phyloP scores from a whole-genome alignment of 2,329 filamentous ascomycete genomes.

The Fusarium haematococcum region DNA sequence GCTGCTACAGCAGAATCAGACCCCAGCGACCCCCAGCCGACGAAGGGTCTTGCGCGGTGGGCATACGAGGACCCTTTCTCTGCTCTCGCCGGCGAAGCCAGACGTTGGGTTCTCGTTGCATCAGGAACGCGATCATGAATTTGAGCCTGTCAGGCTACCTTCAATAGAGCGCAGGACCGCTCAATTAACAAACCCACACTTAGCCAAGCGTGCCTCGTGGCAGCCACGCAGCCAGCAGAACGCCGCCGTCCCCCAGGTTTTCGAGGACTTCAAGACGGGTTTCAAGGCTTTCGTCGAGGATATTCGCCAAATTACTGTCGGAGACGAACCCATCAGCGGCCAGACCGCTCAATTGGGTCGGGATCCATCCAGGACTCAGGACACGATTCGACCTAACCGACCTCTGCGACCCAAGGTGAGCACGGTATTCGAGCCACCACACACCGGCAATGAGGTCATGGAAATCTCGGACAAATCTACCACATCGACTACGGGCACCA shows the following conservation, averaged over 20 bases:
- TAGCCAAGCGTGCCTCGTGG: constrained; percentile 71
- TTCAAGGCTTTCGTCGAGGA: constrained; percentile 97
- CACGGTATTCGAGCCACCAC: constrained; percentile 55
- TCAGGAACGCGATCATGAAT: constrained; percentile 51
- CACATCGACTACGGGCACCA: constrained; percentile 47
- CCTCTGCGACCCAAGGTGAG: constrained; percentile 56
- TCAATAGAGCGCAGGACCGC: constrained; percentile 47
- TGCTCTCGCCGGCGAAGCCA: constrained; percentile 77
- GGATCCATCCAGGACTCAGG: constrained; percentile 51
- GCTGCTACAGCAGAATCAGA: constrained; percentile 66
- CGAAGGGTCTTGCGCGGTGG: constrained; percentile 77
- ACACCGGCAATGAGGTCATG: constrained; percentile 28
- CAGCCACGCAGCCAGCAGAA: constrained; percentile 63
- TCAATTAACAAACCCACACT: constrained; percentile 53
- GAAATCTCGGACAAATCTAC: constrained; percentile 28
- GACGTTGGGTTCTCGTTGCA: constrained; percentile 57
- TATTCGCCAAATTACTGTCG: constrained; percentile 92
- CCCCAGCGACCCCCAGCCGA: constrained; percentile 55
- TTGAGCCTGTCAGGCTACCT: constrained; percentile 43
- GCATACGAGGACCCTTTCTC: constrained; percentile 76
- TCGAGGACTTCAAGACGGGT: constrained; percentile 89
- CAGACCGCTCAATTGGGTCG: constrained; percentile 37
- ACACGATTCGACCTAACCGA: constrained; percentile 60
- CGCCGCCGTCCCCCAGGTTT: constrained; percentile 77
- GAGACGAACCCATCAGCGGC: constrained; percentile 85